Percentiles rank a stretch among this genome's conserved stretches.
phyloP scores from a whole-genome alignment of 169 alveolate genomes.

The Cryptosporidium muris region DNA sequence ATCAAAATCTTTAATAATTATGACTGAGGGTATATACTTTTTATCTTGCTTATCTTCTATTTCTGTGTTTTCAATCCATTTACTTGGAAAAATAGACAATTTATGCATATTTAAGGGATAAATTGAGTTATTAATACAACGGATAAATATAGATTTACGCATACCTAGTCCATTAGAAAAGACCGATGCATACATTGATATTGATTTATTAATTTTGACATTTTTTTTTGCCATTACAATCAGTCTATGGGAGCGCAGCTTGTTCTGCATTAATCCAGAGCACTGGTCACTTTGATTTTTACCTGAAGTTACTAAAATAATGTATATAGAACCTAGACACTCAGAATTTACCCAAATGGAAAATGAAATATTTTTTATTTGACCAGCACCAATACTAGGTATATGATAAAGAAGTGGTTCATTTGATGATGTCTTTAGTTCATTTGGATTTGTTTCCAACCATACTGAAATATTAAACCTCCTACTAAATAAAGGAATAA shows the following conservation, averaged over 20 bases:
- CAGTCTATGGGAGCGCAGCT: not conserved
- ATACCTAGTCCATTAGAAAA: constrained; percentile 20
- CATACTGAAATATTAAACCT: too few relatives aligned
- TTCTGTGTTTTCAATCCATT: constrained; percentile 20
- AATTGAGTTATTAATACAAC: constrained; percentile 11
- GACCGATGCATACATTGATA: constrained; percentile 23
- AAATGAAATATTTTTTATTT: not conserved
- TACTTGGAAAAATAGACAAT: constrained; percentile 41
- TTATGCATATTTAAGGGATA: not conserved
- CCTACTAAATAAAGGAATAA: too few relatives aligned
- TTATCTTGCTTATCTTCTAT: not conserved
- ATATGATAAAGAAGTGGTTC: too few relatives aligned
- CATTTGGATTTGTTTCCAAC: too few relatives aligned
- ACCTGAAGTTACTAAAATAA: constrained; percentile 23
- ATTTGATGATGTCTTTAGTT: too few relatives aligned
- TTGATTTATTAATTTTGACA: constrained; percentile 10
- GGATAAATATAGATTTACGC: not conserved
- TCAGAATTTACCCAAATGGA: constrained; percentile 60
- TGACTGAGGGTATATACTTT: not conserved
- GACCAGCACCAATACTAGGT: too few relatives aligned
- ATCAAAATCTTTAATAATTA: not conserved
- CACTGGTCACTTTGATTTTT: not conserved
- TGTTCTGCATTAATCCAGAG: not conserved
- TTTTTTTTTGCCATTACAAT: constrained; percentile 19
- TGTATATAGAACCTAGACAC: constrained; percentile 29